These are phyloP conservation scores for Apophysomyces trapeziformis DNA, from an alignment of 371 early-diverging fungal genomes.

Conservation along the genomic window DNA sequence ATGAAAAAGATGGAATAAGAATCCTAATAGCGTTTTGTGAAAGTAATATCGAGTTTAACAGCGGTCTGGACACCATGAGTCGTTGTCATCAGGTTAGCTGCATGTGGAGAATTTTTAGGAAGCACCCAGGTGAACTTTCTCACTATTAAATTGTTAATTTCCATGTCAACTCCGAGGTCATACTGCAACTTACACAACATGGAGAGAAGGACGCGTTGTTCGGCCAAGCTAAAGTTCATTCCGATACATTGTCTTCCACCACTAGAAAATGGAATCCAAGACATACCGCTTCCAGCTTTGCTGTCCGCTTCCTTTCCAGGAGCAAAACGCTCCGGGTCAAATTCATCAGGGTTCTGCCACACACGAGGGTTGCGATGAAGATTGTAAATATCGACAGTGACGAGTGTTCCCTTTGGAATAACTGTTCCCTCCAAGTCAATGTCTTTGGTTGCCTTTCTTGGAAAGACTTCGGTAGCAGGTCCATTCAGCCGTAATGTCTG, in stretches of 20 bases:
- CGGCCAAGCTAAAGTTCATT: conserved; percentile 31
- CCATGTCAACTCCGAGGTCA: not conserved
- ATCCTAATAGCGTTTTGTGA: conserved; percentile 12
- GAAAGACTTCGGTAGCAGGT: conserved; percentile 12
- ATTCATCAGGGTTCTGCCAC: conserved; percentile 25
- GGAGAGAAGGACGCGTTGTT: conserved; percentile 39
- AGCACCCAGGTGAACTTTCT: conserved; percentile 27
- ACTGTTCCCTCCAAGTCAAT: conserved; percentile 18
- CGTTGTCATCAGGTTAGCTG: not conserved
- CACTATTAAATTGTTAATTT: conserved; percentile 13
- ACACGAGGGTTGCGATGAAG: conserved; percentile 24
- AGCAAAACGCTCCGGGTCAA: conserved; percentile 26
- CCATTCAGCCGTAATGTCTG: conserved; percentile 16
- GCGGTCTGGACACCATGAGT: conserved; percentile 9
- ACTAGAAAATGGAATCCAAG: conserved; percentile 23
- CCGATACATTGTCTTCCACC: conserved; percentile 54
- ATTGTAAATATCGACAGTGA: conserved; percentile 17
- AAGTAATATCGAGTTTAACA: conserved; percentile 5
- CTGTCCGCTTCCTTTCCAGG: conserved; percentile 17
- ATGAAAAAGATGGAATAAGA: not conserved
- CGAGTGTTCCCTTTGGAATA: conserved; percentile 24
- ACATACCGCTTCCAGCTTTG: conserved; percentile 3
- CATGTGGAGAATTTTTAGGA: conserved; percentile 25
- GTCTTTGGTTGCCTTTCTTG: conserved; percentile 21
- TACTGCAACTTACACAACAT: conserved; percentile 33